These are phyloP conservation scores for Podaxis sp. DNA, from an alignment of 768 basidiomycete genomes.

Conservation along the genomic window DNA sequence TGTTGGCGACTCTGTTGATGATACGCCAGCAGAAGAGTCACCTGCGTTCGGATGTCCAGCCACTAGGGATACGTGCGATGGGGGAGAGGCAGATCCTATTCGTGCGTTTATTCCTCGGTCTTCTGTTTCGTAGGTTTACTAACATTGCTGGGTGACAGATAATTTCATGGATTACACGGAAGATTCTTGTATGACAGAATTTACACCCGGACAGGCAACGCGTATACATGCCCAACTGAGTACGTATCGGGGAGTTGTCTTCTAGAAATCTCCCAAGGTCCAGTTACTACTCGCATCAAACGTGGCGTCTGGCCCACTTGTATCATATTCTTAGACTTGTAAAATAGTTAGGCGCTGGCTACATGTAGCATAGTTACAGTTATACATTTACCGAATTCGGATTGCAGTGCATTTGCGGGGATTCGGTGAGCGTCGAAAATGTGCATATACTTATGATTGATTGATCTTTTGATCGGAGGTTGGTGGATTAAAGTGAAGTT, in stretches of 20 bases:
- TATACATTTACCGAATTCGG: too few species aligned
- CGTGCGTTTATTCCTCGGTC: constrained; percentile 16
- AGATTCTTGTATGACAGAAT: constrained; percentile 30
- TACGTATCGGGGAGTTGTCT: constrained; percentile 14
- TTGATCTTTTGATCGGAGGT: too few species aligned
- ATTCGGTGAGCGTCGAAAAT: too few species aligned
- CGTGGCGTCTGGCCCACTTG: background rate
- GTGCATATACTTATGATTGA: too few species aligned
- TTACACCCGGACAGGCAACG: constrained; percentile 29
- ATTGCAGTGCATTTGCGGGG: too few species aligned
- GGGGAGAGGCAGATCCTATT: constrained; percentile 35
- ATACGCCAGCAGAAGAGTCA: constrained; percentile 27
- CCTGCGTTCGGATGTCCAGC: constrained; percentile 33
- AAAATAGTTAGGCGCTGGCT: background rate
- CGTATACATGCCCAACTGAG: constrained; percentile 16
- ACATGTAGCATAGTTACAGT: background rate
- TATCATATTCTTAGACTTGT: background rate
- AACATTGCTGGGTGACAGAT: constrained; percentile 18
- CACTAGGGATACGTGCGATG: constrained; percentile 23
- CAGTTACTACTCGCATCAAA: background rate
- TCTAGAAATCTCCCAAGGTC: background rate
- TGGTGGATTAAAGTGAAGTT: too few species aligned
- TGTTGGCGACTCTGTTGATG: constrained; percentile 27
- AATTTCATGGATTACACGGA: constrained; percentile 38
- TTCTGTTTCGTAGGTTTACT: background rate